Conservation (phyloP, 805 yeast species). For the Metschnikowia gruessii region DNA sequence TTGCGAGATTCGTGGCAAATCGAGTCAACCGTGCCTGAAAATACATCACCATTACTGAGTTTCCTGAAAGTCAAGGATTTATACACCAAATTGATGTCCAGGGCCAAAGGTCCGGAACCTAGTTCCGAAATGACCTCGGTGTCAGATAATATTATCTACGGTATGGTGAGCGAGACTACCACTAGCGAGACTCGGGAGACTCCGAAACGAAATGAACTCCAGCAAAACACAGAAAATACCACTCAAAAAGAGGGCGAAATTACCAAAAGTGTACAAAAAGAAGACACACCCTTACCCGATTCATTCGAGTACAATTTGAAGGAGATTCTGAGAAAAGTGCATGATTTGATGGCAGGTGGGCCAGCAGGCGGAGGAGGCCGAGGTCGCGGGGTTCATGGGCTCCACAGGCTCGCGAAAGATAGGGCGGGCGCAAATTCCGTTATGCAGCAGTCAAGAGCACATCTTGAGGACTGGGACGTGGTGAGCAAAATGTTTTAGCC, state of each 20-base stretch:
- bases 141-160: slow-evolving; percentile 21
- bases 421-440: slow-evolving; percentile 10
- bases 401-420: slow-evolving; percentile 4
- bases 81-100: slow-evolving; percentile 1
- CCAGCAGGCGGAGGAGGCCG: neutral
- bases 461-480: slow-evolving; percentile 36
- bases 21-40: neutral
- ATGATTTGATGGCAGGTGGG: slow-evolving; percentile 18
- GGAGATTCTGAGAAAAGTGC: slow-evolving; percentile 32
- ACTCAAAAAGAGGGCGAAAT: neutral
- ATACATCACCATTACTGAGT: neutral
- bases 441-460: slow-evolving; percentile 26
- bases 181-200: too few species aligned
- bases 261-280: neutral
- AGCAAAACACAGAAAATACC: neutral
- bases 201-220: neutral
- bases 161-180: slow-evolving; percentile 23
- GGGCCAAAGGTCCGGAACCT: neutral
- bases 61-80: neutral
- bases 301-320: slow-evolving; percentile 18
- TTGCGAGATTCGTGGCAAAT: slow-evolving; percentile 2
- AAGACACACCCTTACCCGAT: neutral
- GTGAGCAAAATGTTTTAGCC: slow-evolving; percentile 28
- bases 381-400: neutral
- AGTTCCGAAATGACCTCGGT: neutral